Base-by-base conservation (phyloP, 805 yeast genomes). In the Monosporozyma siamensis region DNA sequence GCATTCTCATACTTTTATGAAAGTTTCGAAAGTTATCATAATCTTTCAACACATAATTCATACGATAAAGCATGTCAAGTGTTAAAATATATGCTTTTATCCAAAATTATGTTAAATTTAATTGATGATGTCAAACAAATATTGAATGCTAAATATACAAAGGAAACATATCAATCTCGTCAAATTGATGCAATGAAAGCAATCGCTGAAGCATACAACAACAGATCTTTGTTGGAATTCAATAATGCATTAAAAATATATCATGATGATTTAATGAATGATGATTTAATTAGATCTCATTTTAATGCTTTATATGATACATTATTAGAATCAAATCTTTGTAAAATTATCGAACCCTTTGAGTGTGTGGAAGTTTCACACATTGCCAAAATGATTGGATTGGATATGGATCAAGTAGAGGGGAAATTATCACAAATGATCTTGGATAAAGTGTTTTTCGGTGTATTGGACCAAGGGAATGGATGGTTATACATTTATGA, bases 131-230 rank as follows among this genome's bases (percentile, higher is more conserved):
- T 89, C 35, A 85, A 83, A 53, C 74, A 77, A 51, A 76, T 92
- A 40, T 69, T 92, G 55, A 72, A 73, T 48, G 81, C 84, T 62
- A 90, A 92, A 64, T 71, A 77, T 40, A 80, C 80, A 4, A 70
- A 72, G 44, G 83, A 85, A 59, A 53, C 55, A 4, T 84, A 79
- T 58, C 80, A 83, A 47, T 84, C 90, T 11, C 78, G 77, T 44
- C 95, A 86, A 41, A 82, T 92, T 47, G 97, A 92, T 54, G 96
- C 97, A 14, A 89, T 92, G 95, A 85, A 82, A 62, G 83, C 95
- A 2, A 85, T 92, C 48, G 83, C 97, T 1, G 72, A 78, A 29
- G 96, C 97, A 4, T 89, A 89, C 61, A 74, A 86, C 25, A 80
- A 90, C 63, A 80, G 96, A 66, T 84, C 95, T 4, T 73, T 92